phyloP scores from a whole-genome alignment of 2,329 filamentous ascomycete species.

The Monosporascus sp. region DNA sequence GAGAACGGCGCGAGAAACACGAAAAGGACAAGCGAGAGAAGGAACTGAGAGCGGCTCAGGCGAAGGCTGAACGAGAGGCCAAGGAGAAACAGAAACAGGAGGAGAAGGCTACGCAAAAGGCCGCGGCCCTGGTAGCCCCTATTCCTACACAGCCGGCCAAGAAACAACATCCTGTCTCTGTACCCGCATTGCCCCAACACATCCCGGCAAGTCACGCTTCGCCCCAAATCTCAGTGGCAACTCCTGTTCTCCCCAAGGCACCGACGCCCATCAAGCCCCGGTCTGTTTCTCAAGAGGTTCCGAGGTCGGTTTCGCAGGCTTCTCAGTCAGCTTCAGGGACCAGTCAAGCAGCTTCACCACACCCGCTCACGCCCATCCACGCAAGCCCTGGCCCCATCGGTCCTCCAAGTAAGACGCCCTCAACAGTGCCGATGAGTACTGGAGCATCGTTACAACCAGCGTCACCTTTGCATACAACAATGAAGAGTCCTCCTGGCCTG shows the following conservation, averaged over 20 bases:
- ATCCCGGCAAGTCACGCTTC: slow-evolving; percentile 61
- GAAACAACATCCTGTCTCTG: slow-evolving; percentile 36
- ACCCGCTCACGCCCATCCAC: slow-evolving; percentile 58
- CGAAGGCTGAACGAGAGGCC: slow-evolving; percentile 41
- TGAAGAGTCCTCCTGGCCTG: slow-evolving; percentile 53
- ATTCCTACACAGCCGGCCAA: slow-evolving; percentile 38
- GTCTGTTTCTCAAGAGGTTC: slow-evolving; percentile 74
- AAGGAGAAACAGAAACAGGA: slow-evolving; percentile 42
- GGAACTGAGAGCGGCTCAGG: slow-evolving; percentile 39
- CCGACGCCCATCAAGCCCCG: slow-evolving; percentile 73
- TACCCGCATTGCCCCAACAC: slow-evolving; percentile 55
- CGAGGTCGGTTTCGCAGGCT: slow-evolving; percentile 62
- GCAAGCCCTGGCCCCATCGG: slow-evolving; percentile 60
- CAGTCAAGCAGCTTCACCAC: slow-evolving; percentile 56
- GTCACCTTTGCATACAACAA: slow-evolving; percentile 56
- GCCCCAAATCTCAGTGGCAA: slow-evolving; percentile 73
- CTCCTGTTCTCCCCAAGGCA: slow-evolving; percentile 76
- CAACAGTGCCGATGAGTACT: slow-evolving; percentile 9
- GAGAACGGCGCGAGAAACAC: slow-evolving; percentile 52
- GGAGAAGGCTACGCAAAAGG: slow-evolving; percentile 39
- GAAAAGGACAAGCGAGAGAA: slow-evolving; percentile 55
- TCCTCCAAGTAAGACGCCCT: slow-evolving; percentile 55
- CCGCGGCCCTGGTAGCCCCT: slow-evolving; percentile 31
- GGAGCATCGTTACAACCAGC: slow-evolving; percentile 44
- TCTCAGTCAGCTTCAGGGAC: slow-evolving; percentile 54